These are phyloP conservation scores for Tetradesmus lagerheimii DNA, from an alignment of 139 green algal genomes.

Conservation along the genomic window DNA sequence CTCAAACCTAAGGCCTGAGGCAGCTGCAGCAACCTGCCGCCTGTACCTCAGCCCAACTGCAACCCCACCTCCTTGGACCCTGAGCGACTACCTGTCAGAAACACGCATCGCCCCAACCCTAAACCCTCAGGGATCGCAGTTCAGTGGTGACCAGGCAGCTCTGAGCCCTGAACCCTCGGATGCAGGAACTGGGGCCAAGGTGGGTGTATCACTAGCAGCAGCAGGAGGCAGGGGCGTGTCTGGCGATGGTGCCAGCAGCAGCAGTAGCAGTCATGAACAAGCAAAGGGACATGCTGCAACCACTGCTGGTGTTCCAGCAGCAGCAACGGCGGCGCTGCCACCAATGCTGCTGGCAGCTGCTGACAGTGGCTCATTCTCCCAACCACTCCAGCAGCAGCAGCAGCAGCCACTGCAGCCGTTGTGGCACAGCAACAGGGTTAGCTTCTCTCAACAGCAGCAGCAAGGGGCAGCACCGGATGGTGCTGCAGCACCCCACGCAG, in stretches of 20 bases:
- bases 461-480: background rate
- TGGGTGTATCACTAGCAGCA: background rate
- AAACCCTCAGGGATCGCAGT: background rate
- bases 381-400: background rate
- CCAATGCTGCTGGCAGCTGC: background rate
- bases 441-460: background rate
- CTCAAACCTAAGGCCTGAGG: background rate
- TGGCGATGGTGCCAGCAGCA: background rate
- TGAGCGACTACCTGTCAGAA: conserved; percentile 23
- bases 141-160: conserved; percentile 11
- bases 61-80: background rate
- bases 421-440: background rate
- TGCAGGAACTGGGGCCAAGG: background rate
- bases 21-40: conserved; percentile 23
- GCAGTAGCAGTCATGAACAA: conserved; percentile 34
- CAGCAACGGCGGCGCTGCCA: background rate
- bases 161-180: background rate
- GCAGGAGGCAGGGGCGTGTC: background rate
- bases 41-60: conserved; percentile 33
- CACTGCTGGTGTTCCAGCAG: background rate
- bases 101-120: background rate
- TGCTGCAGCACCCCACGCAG: background rate
- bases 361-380: background rate
- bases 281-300: background rate
- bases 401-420: background rate